These are phyloP conservation scores for Fusarium siculi DNA, from an alignment of 2,329 filamentous ascomycete species.

Conservation along the genomic window DNA sequence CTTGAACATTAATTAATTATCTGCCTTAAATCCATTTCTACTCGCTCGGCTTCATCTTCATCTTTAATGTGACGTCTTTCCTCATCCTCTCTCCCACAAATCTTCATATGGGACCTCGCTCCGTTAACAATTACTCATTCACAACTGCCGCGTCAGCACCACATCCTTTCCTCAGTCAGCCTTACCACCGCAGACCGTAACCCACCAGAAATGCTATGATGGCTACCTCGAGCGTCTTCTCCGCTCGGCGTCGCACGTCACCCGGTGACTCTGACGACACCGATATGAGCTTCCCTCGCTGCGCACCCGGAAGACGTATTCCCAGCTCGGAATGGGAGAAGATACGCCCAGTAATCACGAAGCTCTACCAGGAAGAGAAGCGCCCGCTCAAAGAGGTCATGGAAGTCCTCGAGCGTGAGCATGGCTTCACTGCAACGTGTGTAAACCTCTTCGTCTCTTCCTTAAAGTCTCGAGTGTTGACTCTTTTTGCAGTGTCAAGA, in stretches of 20 bases:
- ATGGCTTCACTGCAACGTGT: conserved; percentile 54
- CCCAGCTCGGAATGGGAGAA: conserved; percentile 49
- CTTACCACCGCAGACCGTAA: neutral
- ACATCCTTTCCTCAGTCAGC: neutral
- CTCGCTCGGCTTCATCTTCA: neutral
- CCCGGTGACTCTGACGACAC: conserved; percentile 46
- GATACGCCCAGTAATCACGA: conserved; percentile 51
- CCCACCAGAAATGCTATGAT: conserved; percentile 28
- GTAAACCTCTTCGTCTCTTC: conserved; percentile 23
- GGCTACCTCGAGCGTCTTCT: conserved; percentile 38
- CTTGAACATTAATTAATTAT: neutral
- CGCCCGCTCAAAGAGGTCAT: conserved; percentile 55
- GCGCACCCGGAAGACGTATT: conserved; percentile 46
- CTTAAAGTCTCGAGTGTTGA: neutral
- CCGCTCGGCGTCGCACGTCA: conserved; percentile 39
- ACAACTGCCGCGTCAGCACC: conserved; percentile 4
- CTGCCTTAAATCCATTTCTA: neutral
- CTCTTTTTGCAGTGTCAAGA: conserved; percentile 49
- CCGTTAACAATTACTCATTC: neutral
- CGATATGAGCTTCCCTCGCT: conserved; percentile 42
- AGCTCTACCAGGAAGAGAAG: conserved; percentile 54
- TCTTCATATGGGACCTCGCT: neutral
- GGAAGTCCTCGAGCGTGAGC: conserved; percentile 51
- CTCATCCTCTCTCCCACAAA: neutral
- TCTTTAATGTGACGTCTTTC: conserved; percentile 15